Conservation (phyloP, 148 eudicot genomes). For the Pharnaceum exiguum region DNA sequence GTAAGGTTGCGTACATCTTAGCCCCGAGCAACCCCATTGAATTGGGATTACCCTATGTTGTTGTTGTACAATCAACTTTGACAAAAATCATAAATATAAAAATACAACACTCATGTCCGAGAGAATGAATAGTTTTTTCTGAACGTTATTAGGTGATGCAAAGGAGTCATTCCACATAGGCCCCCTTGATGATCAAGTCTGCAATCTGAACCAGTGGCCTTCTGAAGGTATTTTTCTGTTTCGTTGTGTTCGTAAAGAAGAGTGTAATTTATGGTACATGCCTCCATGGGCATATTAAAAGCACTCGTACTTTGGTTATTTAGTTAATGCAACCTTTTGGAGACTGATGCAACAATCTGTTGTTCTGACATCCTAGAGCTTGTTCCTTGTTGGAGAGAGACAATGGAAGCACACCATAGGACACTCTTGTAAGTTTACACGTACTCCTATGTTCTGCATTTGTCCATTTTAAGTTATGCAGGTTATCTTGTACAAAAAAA, state of each 20-base stretch:
- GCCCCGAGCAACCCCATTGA: no score
- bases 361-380: slow-evolving; percentile 20
- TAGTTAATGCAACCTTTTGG: no score
- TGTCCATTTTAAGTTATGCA: no score
- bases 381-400: slow-evolving; percentile 28
- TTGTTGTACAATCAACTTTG: no score
- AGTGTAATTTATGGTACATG: not conserved
- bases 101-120: no score
- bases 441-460: no score
- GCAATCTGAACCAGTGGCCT: slow-evolving; percentile 70
- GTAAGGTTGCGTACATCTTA: no score
- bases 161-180: slow-evolving; percentile 80
- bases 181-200: slow-evolving; percentile 30
- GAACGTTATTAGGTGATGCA: slow-evolving; percentile 43
- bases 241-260: slow-evolving; percentile 4
- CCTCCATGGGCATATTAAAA: not conserved
- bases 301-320: no score
- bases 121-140: not conserved
- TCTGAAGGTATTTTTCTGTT: slow-evolving; percentile 40
- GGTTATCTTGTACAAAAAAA: no score
- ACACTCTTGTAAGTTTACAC: slow-evolving; percentile 38
- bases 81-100: no score
- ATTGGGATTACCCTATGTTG: no score
- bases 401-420: slow-evolving; percentile 25
- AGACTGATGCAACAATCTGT: not conserved